phyloP scores from a whole-genome alignment of 306 rosid genomes.

The Quercus wislizeni region DNA sequence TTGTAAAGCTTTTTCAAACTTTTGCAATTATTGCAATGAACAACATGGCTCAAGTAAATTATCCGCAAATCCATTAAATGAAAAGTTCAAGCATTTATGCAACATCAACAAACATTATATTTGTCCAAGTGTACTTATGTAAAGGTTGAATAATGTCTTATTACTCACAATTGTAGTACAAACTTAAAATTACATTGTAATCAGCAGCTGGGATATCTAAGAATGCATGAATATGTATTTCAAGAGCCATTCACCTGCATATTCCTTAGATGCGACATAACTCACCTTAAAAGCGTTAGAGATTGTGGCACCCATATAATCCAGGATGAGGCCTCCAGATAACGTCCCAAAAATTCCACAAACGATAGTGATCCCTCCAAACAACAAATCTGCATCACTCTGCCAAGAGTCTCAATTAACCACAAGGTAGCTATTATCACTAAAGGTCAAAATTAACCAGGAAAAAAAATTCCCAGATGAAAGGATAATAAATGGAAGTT shows the following conservation, averaged over 20 bases:
- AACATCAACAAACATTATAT: not conserved
- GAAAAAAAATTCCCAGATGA: not conserved
- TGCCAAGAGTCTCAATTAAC: constrained; percentile 33
- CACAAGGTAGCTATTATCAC: constrained; percentile 16
- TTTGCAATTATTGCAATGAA: not conserved
- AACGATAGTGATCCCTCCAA: constrained; percentile 79
- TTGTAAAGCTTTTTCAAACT: not conserved
- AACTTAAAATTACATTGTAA: not conserved
- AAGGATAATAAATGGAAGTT: not conserved
- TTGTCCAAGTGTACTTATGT: not conserved
- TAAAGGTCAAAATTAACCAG: not conserved
- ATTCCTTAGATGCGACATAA: constrained; percentile 16
- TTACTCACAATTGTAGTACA: not conserved
- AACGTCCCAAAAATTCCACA: constrained; percentile 87
- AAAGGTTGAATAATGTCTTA: not conserved
- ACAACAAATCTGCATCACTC: constrained; percentile 78
- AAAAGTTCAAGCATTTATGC: not conserved
- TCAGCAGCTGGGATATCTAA: not conserved
- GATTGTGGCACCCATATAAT: constrained; percentile 67
- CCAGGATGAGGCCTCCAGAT: constrained; percentile 84
- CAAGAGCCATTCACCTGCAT: not conserved
- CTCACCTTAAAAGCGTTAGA: constrained; percentile 85
- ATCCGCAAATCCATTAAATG: not conserved
- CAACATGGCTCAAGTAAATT: not conserved
- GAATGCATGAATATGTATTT: not conserved